Evolutionary conservation across 495 filamentous ascomycete species (phyloP).

Genomic region (Annulohypoxylon stygium): DNA sequence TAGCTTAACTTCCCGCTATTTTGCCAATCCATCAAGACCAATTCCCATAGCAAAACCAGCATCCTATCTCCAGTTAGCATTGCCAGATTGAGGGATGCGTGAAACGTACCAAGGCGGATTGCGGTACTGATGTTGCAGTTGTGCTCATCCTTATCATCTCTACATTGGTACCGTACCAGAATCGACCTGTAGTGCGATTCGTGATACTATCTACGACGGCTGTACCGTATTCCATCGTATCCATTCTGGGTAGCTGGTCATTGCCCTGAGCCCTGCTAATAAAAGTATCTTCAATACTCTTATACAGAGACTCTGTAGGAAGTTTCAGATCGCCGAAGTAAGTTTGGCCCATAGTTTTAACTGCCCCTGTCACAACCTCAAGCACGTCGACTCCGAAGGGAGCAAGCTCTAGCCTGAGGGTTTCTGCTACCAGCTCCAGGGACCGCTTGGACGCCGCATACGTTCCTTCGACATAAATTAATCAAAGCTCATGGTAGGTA

Average conservation of each 20-base stretch:
- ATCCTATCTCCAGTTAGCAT: constrained; percentile 34
- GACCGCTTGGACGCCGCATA: constrained; percentile 57
- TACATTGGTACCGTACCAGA: constrained; percentile 29
- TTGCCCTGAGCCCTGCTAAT: constrained; percentile 26
- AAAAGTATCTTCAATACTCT: constrained; percentile 29
- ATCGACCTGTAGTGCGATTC: constrained; percentile 24
- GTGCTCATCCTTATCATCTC: constrained; percentile 26
- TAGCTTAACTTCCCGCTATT: background rate
- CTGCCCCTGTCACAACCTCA: constrained; percentile 43
- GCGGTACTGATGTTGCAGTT: constrained; percentile 32
- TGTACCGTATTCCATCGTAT: constrained; percentile 30
- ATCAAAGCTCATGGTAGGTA: background rate
- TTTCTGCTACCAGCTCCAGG: constrained; percentile 50
- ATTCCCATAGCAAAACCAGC: constrained; percentile 19
- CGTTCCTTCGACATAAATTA: constrained; percentile 40
- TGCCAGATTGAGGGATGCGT: background rate
- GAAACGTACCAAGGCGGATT: constrained; percentile 34
- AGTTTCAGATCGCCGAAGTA: constrained; percentile 38
- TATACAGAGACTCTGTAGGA: constrained; percentile 35
- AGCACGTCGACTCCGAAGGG: constrained; percentile 60
- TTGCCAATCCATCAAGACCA: background rate
- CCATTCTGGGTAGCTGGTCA: constrained; percentile 25
- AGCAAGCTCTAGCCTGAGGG: constrained; percentile 56
- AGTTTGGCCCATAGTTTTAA: constrained; percentile 40
- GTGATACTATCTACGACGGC: constrained; percentile 19